Percentiles rank a stretch among this genome's conserved stretches.
Evolutionary conservation across 306 rosid species (phyloP).

Genomic region (Glycyrrhiza uralensis): DNA sequence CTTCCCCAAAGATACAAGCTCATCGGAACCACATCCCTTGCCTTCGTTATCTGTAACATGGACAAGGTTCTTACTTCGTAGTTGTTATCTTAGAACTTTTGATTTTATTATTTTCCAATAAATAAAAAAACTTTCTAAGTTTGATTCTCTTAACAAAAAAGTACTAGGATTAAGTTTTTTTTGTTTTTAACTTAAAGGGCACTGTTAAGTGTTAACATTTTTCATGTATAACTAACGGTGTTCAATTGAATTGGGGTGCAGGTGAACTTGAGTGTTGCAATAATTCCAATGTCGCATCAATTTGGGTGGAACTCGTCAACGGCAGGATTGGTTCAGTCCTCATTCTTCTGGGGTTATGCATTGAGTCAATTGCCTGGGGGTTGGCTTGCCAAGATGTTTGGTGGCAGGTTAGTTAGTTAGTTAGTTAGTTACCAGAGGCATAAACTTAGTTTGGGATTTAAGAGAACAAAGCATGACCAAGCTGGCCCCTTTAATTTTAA

Average conservation of each 20-base stretch:
- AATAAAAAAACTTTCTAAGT: too few relatives aligned
- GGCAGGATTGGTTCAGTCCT: conserved; percentile 97
- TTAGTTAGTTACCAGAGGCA: conserved; percentile 46
- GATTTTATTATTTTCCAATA: too few relatives aligned
- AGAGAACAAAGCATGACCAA: background rate
- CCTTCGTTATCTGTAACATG: conserved; percentile 96
- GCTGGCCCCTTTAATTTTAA: too few relatives aligned
- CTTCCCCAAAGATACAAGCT: conserved; percentile 82
- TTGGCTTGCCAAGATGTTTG: conserved; percentile 91
- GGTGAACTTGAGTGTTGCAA: conserved; percentile 97
- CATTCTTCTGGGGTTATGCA: conserved; percentile 99
- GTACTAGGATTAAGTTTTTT: too few relatives aligned
- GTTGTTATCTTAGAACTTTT: too few relatives aligned
- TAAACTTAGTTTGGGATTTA: background rate
- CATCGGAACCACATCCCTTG: conserved; percentile 80
- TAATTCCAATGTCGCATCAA: conserved; percentile 95
- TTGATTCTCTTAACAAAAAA: too few relatives aligned
- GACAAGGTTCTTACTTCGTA: conserved; percentile 69
- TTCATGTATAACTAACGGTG: too few relatives aligned
- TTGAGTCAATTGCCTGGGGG: conserved; percentile 97
- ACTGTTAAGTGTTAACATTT: too few relatives aligned
- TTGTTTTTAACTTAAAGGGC: background rate
- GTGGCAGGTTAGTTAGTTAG: conserved; percentile 92
- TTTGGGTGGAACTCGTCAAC: conserved; percentile 89
- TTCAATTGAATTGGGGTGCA: conserved; percentile 32